phyloP scores from a whole-genome alignment of 140 eudicot species.

The Erigeron philadelphicus region DNA sequence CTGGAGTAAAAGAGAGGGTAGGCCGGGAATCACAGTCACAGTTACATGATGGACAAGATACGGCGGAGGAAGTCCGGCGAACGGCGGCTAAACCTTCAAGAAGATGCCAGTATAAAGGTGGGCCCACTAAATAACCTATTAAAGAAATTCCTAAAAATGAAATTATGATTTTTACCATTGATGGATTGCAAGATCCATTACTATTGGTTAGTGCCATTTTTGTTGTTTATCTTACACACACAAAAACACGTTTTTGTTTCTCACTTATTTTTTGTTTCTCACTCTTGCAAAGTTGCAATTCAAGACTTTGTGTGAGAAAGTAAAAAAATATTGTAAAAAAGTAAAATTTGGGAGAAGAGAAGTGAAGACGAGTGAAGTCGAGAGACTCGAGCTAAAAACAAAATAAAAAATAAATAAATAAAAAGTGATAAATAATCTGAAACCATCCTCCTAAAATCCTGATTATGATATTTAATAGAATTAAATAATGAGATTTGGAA shows the following conservation, averaged over 20 bases:
- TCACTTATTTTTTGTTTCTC: not conserved
- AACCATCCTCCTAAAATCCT: no score
- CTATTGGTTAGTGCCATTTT: conserved; percentile 32
- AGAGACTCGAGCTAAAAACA: no score
- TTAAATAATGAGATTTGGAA: no score
- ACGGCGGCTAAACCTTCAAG: conserved; percentile 37
- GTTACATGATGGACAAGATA: conserved; percentile 62
- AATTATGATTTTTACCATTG: conserved; percentile 33
- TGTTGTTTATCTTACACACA: not conserved
- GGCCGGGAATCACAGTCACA: conserved; percentile 74
- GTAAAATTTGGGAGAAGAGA: no score
- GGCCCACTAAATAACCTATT: conserved; percentile 53
- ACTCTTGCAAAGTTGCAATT: no score
- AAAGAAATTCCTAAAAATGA: conserved; percentile 45
- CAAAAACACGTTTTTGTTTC: not conserved
- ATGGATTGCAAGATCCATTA: conserved; percentile 39
- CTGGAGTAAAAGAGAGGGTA: conserved; percentile 59
- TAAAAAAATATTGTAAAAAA: no score
- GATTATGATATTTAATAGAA: no score
- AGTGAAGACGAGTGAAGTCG: no score
- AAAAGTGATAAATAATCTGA: no score
- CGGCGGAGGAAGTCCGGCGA: conserved; percentile 32
- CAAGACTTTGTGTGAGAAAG: no score
- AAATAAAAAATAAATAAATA: no score
- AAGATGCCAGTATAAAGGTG: conserved; percentile 67